Percentiles rank a stretch among this genome's conserved stretches.
Evolutionary conservation across 2,329 filamentous ascomycete species (phyloP).

Genomic region (Capronia epimyces): DNA sequence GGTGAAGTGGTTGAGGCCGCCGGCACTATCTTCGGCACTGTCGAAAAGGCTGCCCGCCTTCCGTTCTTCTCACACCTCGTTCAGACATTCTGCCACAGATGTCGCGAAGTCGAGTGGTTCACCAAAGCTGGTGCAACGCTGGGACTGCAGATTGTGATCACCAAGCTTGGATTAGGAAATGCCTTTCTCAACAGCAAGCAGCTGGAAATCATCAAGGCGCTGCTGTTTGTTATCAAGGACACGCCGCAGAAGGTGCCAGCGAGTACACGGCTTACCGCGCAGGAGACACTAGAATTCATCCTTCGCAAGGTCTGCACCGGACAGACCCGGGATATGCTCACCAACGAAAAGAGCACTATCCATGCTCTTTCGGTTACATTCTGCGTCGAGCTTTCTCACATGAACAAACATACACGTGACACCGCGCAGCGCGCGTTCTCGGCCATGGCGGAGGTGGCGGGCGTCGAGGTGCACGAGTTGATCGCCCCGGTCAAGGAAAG

Average conservation of each 20-base stretch:
- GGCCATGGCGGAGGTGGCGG: constrained; percentile 71
- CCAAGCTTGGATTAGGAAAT: constrained; percentile 77
- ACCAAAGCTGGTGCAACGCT: constrained; percentile 88
- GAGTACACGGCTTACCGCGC: constrained; percentile 75
- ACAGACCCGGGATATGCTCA: constrained; percentile 71
- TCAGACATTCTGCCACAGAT: constrained; percentile 84
- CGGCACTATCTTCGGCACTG: constrained; percentile 69
- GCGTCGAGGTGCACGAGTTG: constrained; percentile 77
- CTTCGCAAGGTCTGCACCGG: constrained; percentile 72
- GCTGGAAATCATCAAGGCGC: constrained; percentile 79
- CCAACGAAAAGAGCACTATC: constrained; percentile 61
- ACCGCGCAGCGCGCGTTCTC: constrained; percentile 76
- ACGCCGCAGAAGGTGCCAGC: constrained; percentile 92
- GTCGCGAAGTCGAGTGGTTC: constrained; percentile 98
- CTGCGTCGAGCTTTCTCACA: constrained; percentile 83
- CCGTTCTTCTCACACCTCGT: constrained; percentile 80
- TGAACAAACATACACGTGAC: constrained; percentile 90
- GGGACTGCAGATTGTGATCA: constrained; percentile 83
- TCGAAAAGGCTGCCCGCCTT: constrained; percentile 65
- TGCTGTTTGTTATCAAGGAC: constrained; percentile 97
- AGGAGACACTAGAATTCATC: constrained; percentile 74
- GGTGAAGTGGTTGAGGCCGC: constrained; percentile 71
- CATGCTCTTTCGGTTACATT: constrained; percentile 76
- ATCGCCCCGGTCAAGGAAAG: constrained; percentile 85
- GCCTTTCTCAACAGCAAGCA: constrained; percentile 77